phyloP scores from a whole-genome alignment of 1,139 yeast genomes.

The Kurtzmaniella natalensis region DNA sequence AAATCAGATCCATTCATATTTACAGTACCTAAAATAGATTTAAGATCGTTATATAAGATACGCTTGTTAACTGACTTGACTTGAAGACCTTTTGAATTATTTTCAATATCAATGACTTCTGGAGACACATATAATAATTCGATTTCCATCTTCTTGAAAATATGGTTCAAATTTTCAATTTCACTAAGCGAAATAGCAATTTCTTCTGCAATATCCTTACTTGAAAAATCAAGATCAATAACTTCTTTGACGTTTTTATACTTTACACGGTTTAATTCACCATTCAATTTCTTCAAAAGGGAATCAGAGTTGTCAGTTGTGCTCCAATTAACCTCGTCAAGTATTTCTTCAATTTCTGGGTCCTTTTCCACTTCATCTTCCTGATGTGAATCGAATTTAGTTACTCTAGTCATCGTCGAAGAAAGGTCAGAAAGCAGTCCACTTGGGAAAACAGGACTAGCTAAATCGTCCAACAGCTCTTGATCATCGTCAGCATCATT shows the following conservation, averaged over 20 bases:
- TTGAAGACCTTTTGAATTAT: conserved; percentile 78
- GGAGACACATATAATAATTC: conserved; percentile 46
- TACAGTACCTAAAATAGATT: conserved; percentile 64
- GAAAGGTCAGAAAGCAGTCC: neutral
- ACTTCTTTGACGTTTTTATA: conserved; percentile 36
- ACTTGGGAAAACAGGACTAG: neutral
- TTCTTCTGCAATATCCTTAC: conserved; percentile 31
- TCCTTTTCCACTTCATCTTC: conserved; percentile 29
- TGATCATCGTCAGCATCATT: neutral
- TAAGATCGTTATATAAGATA: conserved; percentile 62
- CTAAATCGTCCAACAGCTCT: neutral
- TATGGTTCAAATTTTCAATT: conserved; percentile 58
- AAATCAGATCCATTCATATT: conserved; percentile 58
- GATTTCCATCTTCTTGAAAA: conserved; percentile 42
- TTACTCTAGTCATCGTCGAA: neutral
- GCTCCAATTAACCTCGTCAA: conserved; percentile 75
- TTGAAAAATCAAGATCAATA: conserved; percentile 37
- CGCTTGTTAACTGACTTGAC: conserved; percentile 81
- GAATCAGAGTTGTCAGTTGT: conserved; percentile 57
- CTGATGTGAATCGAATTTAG: conserved; percentile 2
- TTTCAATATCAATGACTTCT: conserved; percentile 69
- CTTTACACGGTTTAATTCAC: conserved; percentile 40
- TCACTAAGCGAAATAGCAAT: conserved; percentile 48
- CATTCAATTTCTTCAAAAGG: conserved; percentile 52
- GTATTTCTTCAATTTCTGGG: conserved; percentile 56